Base-by-base conservation (phyloP, 2,329 filamentous ascomycete species). In the Berkeleyomyces rouxiae region DNA sequence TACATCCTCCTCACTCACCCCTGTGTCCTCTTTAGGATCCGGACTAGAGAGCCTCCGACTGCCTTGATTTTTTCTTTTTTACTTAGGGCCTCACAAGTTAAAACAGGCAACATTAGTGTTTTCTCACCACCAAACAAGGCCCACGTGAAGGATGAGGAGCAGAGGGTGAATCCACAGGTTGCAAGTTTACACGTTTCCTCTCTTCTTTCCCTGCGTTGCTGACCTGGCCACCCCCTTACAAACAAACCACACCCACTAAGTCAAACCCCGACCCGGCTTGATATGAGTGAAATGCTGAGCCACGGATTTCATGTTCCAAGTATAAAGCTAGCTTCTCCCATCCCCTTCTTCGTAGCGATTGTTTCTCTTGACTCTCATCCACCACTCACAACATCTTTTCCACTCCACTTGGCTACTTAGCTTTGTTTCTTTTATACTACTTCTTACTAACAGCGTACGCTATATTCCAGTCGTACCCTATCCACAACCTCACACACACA, bases 401-500 rank as follows among this genome's bases (percentile, higher is more conserved):
- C 55, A 16, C 55, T 23, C 31, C 42, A 37, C 23, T 58, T 23
- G n/a, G 58, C 7, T 11, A 13, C 23, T 42, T 47, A n/a, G 31
- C 33, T 58, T 49, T 51, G 11, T 58, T 13, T 37, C 40, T 58
- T 16, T 6, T 40, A 42, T 51, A 13, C 39, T 31, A 23, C 57
- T 59, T 39, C 37, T 47, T 39, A 4, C 47, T 40, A 40, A 44
- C 44, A 43, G 36, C 57, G 37, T 44, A 58, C 46, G 44, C 49
- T 59, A 23, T 33, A 7, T n/a, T 36, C 42, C 49, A 36, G 33
- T 39, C 51, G 49, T 40, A 57, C 42, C 16, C 42, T 49, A 49
- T 36, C 58, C 65, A 67, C 31, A 70, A 71, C 60, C 67, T 69
- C 59, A 46, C 49, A 61, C n/a, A 46, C 47, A 49, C 44, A 43